phyloP scores from a whole-genome alignment of 2,329 filamentous ascomycete species.

The Beauveria scarabaeidicola region DNA sequence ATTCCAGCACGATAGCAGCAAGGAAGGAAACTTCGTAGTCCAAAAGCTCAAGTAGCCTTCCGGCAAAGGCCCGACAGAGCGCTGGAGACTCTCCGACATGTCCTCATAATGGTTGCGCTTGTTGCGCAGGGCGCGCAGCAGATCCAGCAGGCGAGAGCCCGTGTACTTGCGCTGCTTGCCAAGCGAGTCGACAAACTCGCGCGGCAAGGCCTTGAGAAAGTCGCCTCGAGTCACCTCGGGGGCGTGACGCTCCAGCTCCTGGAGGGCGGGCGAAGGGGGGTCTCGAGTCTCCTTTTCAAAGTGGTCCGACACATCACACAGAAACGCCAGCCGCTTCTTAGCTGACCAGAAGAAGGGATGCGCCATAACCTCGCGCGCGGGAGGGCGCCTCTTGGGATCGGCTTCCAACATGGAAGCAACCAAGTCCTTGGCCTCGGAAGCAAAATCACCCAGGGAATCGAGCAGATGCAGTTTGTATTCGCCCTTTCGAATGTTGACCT shows the following conservation, averaged over 20 bases:
- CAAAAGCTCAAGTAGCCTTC: slow-evolving; percentile 80
- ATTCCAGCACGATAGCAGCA: slow-evolving; percentile 72
- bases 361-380: slow-evolving; percentile 70
- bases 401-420: slow-evolving; percentile 68
- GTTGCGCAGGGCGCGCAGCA: slow-evolving; percentile 82
- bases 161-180: slow-evolving; percentile 96
- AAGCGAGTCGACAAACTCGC: slow-evolving; percentile 77
- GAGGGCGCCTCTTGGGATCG: slow-evolving; percentile 52
- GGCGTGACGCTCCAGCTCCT: slow-evolving; percentile 48
- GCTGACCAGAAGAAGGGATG: slow-evolving; percentile 96
- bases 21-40: slow-evolving; percentile 67
- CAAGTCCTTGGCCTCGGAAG: slow-evolving; percentile 79
- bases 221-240: slow-evolving; percentile 54
- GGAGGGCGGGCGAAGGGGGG: slow-evolving; percentile 62
- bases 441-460: slow-evolving; percentile 70
- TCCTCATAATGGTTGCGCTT: slow-evolving; percentile 98
- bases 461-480: slow-evolving; percentile 64
- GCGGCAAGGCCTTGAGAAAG: slow-evolving; percentile 69
- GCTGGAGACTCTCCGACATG: slow-evolving; percentile 71
- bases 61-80: slow-evolving; percentile 61
- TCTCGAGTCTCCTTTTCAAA: slow-evolving; percentile 90
- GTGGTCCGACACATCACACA: slow-evolving; percentile 95
- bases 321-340: slow-evolving; percentile 80
- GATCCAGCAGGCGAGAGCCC: slow-evolving; percentile 71
- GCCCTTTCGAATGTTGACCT: slow-evolving; percentile 94